Evolutionary conservation across 2,329 filamentous ascomycete genomes (phyloP), one percentile per base, ranked within the genome.

Genomic region (Talaromyces funiculosus): DNA sequence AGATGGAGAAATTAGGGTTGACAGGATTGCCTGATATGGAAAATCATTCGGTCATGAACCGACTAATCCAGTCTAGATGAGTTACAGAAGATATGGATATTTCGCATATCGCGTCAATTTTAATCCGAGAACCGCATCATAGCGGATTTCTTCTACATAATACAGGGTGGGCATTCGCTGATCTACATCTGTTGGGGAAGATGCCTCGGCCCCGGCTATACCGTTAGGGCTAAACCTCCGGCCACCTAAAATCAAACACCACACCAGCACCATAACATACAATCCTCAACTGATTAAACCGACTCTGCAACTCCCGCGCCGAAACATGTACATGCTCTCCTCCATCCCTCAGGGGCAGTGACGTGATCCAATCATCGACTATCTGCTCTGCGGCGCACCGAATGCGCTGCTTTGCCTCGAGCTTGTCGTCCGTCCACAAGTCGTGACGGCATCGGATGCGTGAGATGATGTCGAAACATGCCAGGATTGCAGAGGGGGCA

Each of bases 371-470:
- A 7, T 31, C 47, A 38, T 61, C 55, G 9, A 61, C 33, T 14
- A 61, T 61, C 20, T 33, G n/a, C 22, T 58, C 60, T 14, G 53
- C 54, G 12, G 35, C 49, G n/a, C 47, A 38, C 14, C 45, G 45
- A 16, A 61, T 54, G 5, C 31, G 35, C 33, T 37, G 60, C 45
- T 61, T 58, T 14, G 37, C 43, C 3, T 53, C 29, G 2, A 61
- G 45, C 7, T 58, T 53, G 18, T 47, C 60, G n/a, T 58, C 47
- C 2, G 35, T 53, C 60, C 60, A 58, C 14, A 61, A 47, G 3
- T 54, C 60, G 24, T 38, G n/a, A 2, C 37, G 38, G 37, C 47
- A 61, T 6, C 60, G 60, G 1, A 61, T 47, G n/a, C 60, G 60
- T 12, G 55, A n/a, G 20, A 61, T 45, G 10, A 57, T 45, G 20